Percentiles rank a stretch among this genome's conserved stretches.
Evolutionary conservation across 163 green algal species (phyloP).

Genomic region (Trebouxiophyceae sp.): DNA sequence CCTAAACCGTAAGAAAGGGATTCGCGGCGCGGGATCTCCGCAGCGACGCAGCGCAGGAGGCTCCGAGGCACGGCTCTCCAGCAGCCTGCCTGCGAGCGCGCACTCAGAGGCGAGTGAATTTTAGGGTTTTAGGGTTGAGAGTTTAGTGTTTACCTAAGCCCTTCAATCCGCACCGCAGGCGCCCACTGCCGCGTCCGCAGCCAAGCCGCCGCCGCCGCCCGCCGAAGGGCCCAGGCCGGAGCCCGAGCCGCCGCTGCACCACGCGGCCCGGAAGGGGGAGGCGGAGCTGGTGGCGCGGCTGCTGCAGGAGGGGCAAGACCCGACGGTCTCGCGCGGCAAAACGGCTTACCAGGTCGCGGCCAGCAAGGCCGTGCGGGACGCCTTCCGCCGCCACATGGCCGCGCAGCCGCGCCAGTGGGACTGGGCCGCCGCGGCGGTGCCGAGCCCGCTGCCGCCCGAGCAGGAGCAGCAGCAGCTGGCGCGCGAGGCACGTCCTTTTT

Average conservation of each 20-base stretch:
- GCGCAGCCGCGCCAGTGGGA: conserved; percentile 47
- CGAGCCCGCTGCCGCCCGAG: conserved; percentile 61
- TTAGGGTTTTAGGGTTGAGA: too few species aligned
- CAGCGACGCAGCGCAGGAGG: too few species aligned
- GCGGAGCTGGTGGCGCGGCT: conserved; percentile 30
- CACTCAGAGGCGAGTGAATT: too few species aligned
- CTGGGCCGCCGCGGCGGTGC: conserved; percentile 42
- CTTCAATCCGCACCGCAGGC: too few species aligned
- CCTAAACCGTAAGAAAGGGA: too few species aligned
- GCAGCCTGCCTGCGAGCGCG: too few species aligned
- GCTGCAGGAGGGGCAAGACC: conserved; percentile 47
- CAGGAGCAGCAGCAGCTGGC: conserved; percentile 53
- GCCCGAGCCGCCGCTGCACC: conserved; percentile 11
- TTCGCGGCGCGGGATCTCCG: too few species aligned
- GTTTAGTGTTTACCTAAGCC: too few species aligned
- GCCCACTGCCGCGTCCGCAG: conserved; percentile 5
- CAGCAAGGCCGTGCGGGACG: conserved; percentile 55
- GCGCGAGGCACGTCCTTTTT: conserved; percentile 40
- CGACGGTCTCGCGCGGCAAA: conserved; percentile 26
- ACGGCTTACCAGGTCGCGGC: conserved; percentile 48
- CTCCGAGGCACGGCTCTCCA: too few species aligned
- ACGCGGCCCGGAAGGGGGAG: conserved; percentile 3
- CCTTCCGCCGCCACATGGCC: conserved; percentile 58
- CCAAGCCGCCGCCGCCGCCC: conserved; percentile 11
- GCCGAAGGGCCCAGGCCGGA: conserved; percentile 6